A percentile compares a stretch with the other conserved stretches of the same genome.
Evolutionary conservation across 2,329 filamentous ascomycete genomes (phyloP).

Genomic region (Penicillium sp.): DNA sequence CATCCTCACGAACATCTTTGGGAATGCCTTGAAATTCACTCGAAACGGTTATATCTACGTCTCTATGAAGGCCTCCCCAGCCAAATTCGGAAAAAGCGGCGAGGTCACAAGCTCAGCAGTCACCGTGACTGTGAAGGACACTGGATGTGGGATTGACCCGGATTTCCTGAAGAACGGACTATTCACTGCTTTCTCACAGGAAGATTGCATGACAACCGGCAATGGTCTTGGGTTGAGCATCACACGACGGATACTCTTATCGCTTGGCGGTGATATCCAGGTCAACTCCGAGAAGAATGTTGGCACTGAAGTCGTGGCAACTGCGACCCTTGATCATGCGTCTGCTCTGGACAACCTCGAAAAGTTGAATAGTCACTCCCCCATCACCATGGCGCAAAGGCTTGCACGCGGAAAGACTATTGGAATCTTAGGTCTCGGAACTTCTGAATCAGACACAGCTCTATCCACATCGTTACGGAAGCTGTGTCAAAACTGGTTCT

Average conservation of each 20-base stretch:
- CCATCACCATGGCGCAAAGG: neutral
- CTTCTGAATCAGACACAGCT: slow-evolving; percentile 6
- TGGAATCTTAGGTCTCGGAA: slow-evolving; percentile 15
- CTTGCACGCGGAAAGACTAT: slow-evolving; percentile 10
- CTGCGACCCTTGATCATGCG: slow-evolving; percentile 2
- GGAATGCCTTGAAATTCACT: slow-evolving; percentile 16
- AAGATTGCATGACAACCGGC: slow-evolving; percentile 48
- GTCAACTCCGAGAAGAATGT: slow-evolving; percentile 20
- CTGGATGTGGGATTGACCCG: slow-evolving; percentile 25
- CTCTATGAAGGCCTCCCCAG: slow-evolving; percentile 2
- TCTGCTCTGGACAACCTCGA: neutral
- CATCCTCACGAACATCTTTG: slow-evolving; percentile 14
- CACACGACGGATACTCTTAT: slow-evolving; percentile 36
- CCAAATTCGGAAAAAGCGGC: neutral
- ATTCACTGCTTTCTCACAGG: slow-evolving; percentile 54
- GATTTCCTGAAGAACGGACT: slow-evolving; percentile 21
- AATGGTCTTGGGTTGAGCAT: slow-evolving; percentile 55
- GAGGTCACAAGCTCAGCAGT: slow-evolving; percentile 8
- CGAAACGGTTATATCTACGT: slow-evolving; percentile 7
- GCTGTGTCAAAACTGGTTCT: slow-evolving; percentile 17
- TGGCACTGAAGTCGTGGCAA: slow-evolving; percentile 20
- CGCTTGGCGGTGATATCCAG: slow-evolving; percentile 23
- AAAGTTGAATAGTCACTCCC: neutral
- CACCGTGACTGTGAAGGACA: slow-evolving; percentile 23
- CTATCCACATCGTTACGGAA: slow-evolving; percentile 13